A percentile compares a stretch with the other conserved stretches of the same genome.
These are phyloP conservation scores for Paecilomyces formosus DNA, from an alignment of 2,329 filamentous ascomycete genomes.

Conservation along the genomic window DNA sequence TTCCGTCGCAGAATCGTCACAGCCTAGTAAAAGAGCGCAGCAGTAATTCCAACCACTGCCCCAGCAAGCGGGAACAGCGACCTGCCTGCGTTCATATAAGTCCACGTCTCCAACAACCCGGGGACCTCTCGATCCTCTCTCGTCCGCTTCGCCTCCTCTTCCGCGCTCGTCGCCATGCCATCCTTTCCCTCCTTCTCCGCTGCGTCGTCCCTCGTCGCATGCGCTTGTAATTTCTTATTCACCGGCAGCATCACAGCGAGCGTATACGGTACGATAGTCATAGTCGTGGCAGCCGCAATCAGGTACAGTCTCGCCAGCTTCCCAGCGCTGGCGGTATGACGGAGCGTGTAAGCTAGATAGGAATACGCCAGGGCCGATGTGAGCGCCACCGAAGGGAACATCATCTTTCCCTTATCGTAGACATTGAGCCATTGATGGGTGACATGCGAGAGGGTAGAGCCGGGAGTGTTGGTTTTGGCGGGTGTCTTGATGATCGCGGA, in stretches of 20 bases:
- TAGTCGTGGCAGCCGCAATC: conserved; percentile 18
- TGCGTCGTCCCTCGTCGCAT: conserved; percentile 9
- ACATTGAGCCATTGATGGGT: conserved; percentile 21
- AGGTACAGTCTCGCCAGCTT: conserved; percentile 14
- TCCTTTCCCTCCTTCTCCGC: conserved; percentile 14
- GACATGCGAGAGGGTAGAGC: conserved; percentile 15
- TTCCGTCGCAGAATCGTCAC: not conserved
- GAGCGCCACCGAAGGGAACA: conserved; percentile 44
- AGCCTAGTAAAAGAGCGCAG: conserved; percentile 4
- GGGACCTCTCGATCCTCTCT: conserved; percentile 13
- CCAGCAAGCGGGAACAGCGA: conserved; percentile 15
- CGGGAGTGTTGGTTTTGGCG: conserved; percentile 7
- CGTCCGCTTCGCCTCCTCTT: conserved; percentile 12
- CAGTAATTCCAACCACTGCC: conserved; percentile 17
- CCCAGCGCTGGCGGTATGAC: conserved; percentile 5
- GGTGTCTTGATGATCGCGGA: conserved; percentile 8
- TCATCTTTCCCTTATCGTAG: conserved; percentile 45
- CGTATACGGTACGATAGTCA: conserved; percentile 28
- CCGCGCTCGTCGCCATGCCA: conserved; percentile 9
- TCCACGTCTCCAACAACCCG: conserved; percentile 14
- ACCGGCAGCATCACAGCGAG: conserved; percentile 17
- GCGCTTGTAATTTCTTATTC: conserved; percentile 19
- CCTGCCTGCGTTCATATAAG: conserved; percentile 15
- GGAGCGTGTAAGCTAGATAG: conserved; percentile 25
- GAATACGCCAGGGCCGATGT: conserved; percentile 47